Evolutionary conservation across 768 basidiomycete genomes (phyloP).

Genomic region (Ramaria rubella): DNA sequence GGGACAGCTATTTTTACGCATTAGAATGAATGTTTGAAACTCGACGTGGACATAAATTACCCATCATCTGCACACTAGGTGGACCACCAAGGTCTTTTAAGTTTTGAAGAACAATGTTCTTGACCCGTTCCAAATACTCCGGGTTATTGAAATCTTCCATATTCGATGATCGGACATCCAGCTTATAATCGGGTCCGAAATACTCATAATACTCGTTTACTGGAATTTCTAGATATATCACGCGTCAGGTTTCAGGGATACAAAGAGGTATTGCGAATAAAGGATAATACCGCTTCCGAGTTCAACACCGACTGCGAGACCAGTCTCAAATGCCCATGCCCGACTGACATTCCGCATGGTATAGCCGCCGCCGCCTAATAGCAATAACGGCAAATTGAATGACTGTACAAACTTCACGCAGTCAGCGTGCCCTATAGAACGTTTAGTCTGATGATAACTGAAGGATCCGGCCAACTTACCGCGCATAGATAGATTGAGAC

Average conservation of each 20-base stretch:
- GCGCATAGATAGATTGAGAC: constrained; percentile 94
- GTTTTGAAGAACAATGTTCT: constrained; percentile 87
- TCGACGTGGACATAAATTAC: constrained; percentile 34
- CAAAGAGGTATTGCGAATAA: background rate
- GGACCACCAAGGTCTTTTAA: constrained; percentile 80
- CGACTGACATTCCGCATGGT: constrained; percentile 97
- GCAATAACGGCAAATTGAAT: constrained; percentile 87
- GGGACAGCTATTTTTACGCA: constrained; percentile 60
- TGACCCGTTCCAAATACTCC: constrained; percentile 90
- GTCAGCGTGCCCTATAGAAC: constrained; percentile 76
- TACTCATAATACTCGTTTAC: constrained; percentile 99
- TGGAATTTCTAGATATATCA: constrained; percentile 65
- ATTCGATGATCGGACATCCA: constrained; percentile 92
- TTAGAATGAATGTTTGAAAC: background rate
- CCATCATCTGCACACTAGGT: constrained; percentile 87
- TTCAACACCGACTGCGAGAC: constrained; percentile 95
- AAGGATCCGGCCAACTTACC: constrained; percentile 35
- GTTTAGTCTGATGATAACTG: background rate
- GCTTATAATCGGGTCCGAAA: constrained; percentile 94
- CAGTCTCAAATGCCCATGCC: constrained; percentile 97
- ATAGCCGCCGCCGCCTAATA: constrained; percentile 96
- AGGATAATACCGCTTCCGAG: constrained; percentile 60
- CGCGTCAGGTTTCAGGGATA: too few species aligned
- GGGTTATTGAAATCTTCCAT: constrained; percentile 92
- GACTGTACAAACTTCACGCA: constrained; percentile 97